Conservation (phyloP, 1,284 basidiomycete genomes). For the Cryptococcus hybrid region DNA sequence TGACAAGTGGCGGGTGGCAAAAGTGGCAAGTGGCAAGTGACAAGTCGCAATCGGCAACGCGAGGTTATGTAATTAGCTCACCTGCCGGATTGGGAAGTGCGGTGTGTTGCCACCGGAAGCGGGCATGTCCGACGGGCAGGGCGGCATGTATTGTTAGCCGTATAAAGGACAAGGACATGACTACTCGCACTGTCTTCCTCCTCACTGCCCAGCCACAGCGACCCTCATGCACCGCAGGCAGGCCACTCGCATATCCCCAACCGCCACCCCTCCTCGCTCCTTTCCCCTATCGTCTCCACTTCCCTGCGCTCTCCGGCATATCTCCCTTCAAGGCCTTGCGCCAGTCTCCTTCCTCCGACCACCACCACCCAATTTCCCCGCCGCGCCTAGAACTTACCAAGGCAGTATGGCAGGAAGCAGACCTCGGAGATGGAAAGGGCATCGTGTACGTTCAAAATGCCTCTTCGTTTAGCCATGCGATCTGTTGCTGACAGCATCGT, state of each 20-base stretch:
- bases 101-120: no score
- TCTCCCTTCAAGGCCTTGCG: slow-evolving; percentile 23
- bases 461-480: neutral
- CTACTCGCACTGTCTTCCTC: no score
- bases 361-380: slow-evolving; percentile 13
- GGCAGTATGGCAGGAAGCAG: slow-evolving; percentile 32
- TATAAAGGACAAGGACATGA: no score
- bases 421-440: slow-evolving; percentile 29
- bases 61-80: no score
- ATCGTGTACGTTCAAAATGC: slow-evolving; percentile 10
- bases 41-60: slow-evolving; percentile 1
- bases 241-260: no score
- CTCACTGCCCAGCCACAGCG: no score
- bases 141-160: no score
- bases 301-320: slow-evolving; percentile 15
- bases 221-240: no score
- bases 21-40: no score
- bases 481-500: neutral
- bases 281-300: slow-evolving; percentile 26
- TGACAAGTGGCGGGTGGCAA: no score
- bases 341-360: slow-evolving; percentile 14
- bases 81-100: no score
- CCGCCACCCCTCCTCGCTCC: slow-evolving; percentile 15
- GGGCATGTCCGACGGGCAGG: no score
- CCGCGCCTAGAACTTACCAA: neutral